Evolutionary conservation across 192 early-diverging fungal species (phyloP), one percentile per base, ranked within the genome.

Genomic region (Umbelopsis sp.): DNA sequence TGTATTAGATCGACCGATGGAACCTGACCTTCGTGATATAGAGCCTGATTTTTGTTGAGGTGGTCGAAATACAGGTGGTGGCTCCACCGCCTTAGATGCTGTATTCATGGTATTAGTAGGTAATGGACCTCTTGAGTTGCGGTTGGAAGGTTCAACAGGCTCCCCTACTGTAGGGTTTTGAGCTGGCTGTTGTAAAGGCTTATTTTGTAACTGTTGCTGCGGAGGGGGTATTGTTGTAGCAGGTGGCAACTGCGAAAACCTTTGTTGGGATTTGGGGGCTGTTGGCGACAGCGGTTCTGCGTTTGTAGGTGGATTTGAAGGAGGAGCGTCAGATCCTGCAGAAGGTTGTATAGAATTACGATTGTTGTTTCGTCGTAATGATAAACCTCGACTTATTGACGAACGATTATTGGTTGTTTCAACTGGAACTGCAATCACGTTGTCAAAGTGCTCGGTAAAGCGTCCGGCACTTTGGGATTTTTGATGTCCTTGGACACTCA

Each of bases 391-490:
- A 20, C 31, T 34, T 17, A 34, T 32, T 17, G 56, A 21, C 47
- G 10, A 31, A 20, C 31, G 56, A 6, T 62, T 62, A 36, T 62
- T 32, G 16, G 6, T 21, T 2, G 56, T 62, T 62, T 62, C 56
- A 62, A 62, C 56, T 34, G 56, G 56, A n/a, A 62, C 56, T 20
- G 56, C 56, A n/a, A 62, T 62, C 29, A 62, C 56, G 56, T 62
- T 34, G 56, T 62, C 56, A 62, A 62, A 62, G 56, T 62, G 56
- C n/a, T 62, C 56, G 56, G 56, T 62, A 62, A 62, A 62, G 2
- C 56, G 56, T 0, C 56, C 56, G 56, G 56, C 26, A 32, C 56
- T 62, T 11, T 26, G 26, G 26, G 56, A 62, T 26, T 62, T 62
- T 62, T 62, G 56, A 34, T 62, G 56, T 1, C 56, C 56, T 12